Evolutionary conservation across 169 alveolate genomes (phyloP).

Genomic region (Theileria orientalis): DNA sequence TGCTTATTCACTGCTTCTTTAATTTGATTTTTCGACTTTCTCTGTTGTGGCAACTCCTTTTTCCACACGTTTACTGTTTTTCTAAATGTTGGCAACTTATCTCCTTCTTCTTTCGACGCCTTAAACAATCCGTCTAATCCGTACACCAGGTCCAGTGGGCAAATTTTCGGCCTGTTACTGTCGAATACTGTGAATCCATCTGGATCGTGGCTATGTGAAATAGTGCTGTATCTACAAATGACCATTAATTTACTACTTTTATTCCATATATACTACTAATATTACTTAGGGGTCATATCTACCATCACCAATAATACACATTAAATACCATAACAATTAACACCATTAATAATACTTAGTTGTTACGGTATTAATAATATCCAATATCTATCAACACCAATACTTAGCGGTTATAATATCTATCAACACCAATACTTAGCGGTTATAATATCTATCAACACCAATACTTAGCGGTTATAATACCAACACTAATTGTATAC

Average conservation of each 20-base stretch:
- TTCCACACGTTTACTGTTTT: slow-evolving; percentile 38
- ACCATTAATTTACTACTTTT: neutral
- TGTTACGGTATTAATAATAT: too few relatives aligned
- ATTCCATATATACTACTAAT: too few relatives aligned
- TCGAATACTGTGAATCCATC: slow-evolving; percentile 10
- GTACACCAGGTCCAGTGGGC: slow-evolving; percentile 11
- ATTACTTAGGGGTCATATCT: too few relatives aligned
- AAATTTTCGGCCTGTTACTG: neutral
- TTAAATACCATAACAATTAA: neutral
- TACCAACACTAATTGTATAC: neutral
- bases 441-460: neutral
- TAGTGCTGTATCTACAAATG: slow-evolving; percentile 5
- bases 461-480: neutral
- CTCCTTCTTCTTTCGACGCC: slow-evolving; percentile 13
- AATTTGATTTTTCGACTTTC: neutral
- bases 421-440: too few relatives aligned
- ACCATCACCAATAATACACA: too few relatives aligned
- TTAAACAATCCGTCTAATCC: slow-evolving; percentile 2
- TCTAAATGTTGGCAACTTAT: slow-evolving; percentile 34
- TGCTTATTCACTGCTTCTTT: neutral
- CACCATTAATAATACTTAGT: neutral
- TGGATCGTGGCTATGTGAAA: slow-evolving; percentile 1
- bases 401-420: too few relatives aligned
- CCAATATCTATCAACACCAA: too few relatives aligned
- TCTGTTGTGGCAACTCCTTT: slow-evolving; percentile 9